Conservation (phyloP, 2,329 filamentous ascomycete species). For the Colletotrichum acutatum region DNA sequence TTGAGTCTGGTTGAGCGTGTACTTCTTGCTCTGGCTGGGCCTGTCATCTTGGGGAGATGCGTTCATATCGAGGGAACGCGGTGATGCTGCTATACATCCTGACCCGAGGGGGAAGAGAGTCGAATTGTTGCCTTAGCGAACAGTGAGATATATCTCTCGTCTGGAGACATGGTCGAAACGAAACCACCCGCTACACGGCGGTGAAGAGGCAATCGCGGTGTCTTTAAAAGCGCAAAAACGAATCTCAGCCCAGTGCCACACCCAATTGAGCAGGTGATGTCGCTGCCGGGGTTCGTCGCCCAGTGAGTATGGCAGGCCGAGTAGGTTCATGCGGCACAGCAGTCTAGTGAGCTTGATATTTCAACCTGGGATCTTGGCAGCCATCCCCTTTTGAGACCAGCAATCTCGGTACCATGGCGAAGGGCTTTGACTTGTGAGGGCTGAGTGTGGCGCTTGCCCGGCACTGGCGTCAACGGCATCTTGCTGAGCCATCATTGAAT, state of each 20-base stretch:
- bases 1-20: conserved; percentile 17
- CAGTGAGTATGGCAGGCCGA: not conserved
- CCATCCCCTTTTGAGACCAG: not conserved
- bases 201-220: not conserved
- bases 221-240: not conserved
- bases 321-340: not conserved
- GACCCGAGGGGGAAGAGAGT: not conserved
- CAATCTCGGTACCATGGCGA: not conserved
- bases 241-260: not conserved
- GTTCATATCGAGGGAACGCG: not conserved
- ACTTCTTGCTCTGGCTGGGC: conserved; percentile 9
- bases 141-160: not conserved
- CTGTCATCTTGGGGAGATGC: not conserved
- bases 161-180: too few species aligned
- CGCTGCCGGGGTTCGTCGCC: not conserved
- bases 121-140: not conserved
- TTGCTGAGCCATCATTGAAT: not conserved
- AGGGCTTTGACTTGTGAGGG: not conserved
- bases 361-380: not conserved
- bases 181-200: not conserved
- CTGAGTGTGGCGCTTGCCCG: not conserved
- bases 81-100: not conserved
- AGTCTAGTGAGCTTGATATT: not conserved
- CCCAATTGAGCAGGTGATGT: not conserved
- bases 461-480: not conserved